Evolutionary conservation across 352 stramenopile species (phyloP).

Genomic region (Stramenopiles sp.): DNA sequence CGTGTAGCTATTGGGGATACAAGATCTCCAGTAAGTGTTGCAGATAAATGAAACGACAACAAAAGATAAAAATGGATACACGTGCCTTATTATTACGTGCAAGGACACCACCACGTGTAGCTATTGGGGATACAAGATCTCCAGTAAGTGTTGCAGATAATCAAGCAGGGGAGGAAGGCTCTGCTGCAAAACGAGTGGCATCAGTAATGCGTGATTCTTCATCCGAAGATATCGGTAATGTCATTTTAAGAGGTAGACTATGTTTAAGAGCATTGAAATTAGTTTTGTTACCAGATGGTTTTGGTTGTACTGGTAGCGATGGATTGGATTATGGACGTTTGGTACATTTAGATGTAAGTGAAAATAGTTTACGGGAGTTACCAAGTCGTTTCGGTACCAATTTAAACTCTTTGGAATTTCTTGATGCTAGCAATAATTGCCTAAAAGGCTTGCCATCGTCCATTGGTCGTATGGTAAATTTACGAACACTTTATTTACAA

Average conservation of each 20-base stretch:
- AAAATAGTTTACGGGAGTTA: neutral
- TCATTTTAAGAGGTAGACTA: neutral
- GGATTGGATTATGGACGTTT: neutral
- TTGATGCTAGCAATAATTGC: constrained; percentile 1
- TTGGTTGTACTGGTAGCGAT: neutral
- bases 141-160: neutral
- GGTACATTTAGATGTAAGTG: neutral
- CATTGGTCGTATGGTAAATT: neutral
- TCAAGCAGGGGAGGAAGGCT: constrained; percentile 1
- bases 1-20: neutral
- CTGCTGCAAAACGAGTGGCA: neutral
- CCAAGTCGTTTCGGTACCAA: neutral
- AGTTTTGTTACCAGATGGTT: neutral
- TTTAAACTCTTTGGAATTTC: neutral
- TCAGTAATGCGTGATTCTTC: neutral
- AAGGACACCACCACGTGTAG: neutral
- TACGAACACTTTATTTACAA: neutral
- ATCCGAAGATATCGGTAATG: neutral
- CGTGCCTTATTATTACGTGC: neutral
- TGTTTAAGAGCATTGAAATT: neutral
- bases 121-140: neutral
- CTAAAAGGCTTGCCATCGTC: neutral
- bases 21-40: too few relatives aligned
- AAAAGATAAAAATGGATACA: neutral
- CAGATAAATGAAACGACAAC: neutral